Conservation (phyloP, 495 filamentous ascomycete species). For the Astrothelium subdiscretum region DNA sequence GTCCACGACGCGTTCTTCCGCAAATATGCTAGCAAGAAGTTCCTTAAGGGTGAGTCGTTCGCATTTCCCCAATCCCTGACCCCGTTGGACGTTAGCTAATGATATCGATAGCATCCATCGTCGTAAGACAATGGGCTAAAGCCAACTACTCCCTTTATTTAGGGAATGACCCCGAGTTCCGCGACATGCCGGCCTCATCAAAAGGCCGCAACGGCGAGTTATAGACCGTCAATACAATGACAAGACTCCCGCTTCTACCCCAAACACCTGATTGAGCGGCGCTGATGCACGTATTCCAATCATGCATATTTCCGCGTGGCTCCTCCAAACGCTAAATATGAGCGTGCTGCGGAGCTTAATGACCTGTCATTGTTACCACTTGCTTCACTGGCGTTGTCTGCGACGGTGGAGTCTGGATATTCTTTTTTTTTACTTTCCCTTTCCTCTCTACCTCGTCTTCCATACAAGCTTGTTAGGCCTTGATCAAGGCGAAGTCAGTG, state of each 20-base stretch:
- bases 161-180: conserved; percentile 1
- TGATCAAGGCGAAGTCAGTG: background rate
- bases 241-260: background rate
- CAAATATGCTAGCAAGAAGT: conserved; percentile 98
- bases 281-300: too few species aligned
- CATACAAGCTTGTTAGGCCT: background rate
- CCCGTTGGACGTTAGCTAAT: conserved; percentile 12
- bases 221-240: background rate
- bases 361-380: background rate
- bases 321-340: background rate
- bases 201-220: background rate
- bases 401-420: background rate
- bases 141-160: conserved; percentile 27
- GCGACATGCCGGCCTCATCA: background rate
- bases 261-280: background rate
- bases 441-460: background rate
- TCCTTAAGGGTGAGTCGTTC: conserved; percentile 69
- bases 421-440: background rate
- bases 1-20: conserved; percentile 96
- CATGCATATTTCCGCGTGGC: background rate
- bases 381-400: background rate
- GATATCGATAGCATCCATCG: conserved; percentile 59
- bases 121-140: conserved; percentile 89
- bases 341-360: background rate
- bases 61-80: background rate